Evolutionary conservation across 495 filamentous ascomycete species (phyloP).

Genomic region (Penicillium herquei): DNA sequence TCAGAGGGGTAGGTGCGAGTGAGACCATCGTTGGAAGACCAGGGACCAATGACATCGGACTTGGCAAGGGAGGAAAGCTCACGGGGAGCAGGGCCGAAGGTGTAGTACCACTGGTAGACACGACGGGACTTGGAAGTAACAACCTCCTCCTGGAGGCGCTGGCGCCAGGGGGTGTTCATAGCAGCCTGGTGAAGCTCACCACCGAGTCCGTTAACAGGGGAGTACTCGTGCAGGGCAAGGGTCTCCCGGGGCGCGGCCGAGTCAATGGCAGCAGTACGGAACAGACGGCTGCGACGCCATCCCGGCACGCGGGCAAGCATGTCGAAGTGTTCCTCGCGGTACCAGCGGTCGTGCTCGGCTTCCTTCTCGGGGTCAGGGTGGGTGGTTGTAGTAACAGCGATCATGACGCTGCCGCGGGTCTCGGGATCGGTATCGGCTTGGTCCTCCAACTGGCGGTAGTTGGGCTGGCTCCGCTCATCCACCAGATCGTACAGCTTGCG

Average conservation of each 20-base stretch:
- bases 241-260: conserved; percentile 50
- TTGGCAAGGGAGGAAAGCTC: conserved; percentile 53
- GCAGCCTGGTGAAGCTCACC: conserved; percentile 63
- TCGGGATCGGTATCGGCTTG: conserved; percentile 54
- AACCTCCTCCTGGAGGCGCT: conserved; percentile 53
- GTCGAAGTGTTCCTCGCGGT: conserved; percentile 66
- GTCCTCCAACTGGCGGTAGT: conserved; percentile 58
- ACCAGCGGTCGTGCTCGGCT: conserved; percentile 63
- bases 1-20: conserved; percentile 51
- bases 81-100: conserved; percentile 71
- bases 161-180: conserved; percentile 55
- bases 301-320: conserved; percentile 72
- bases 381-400: conserved; percentile 59
- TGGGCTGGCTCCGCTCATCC: conserved; percentile 46
- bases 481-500: conserved; percentile 67
- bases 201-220: conserved; percentile 59
- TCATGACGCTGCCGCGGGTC: conserved; percentile 54
- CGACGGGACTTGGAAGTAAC: conserved; percentile 56
- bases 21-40: conserved; percentile 54
- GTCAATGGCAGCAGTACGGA: conserved; percentile 57
- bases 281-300: conserved; percentile 69
- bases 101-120: conserved; percentile 70
- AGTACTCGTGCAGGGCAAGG: conserved; percentile 70
- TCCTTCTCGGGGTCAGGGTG: conserved; percentile 51
- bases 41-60: conserved; percentile 35